Evolutionary conservation across 768 basidiomycete genomes (phyloP).

Genomic region (Leccinum boreale): DNA sequence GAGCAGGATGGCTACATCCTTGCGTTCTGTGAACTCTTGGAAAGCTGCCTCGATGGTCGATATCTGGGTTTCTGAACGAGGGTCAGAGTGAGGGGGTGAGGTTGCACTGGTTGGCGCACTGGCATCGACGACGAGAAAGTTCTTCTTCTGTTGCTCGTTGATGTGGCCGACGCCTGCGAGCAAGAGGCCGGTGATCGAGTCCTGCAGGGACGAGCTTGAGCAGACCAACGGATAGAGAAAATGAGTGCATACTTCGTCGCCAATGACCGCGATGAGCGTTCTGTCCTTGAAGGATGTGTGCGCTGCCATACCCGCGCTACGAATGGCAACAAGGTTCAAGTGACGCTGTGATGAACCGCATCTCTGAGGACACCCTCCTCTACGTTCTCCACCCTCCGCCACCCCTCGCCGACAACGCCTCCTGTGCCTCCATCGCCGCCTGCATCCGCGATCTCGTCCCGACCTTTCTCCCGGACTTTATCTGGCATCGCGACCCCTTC

Average conservation of each 20-base stretch:
- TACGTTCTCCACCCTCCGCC: conserved; percentile 68
- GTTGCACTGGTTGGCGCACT: conserved; percentile 53
- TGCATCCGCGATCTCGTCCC: conserved; percentile 60
- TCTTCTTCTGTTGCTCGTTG: conserved; percentile 90
- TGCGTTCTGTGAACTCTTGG: conserved; percentile 90
- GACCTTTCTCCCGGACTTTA: conserved; percentile 51
- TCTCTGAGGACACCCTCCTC: conserved; percentile 83
- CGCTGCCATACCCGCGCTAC: conserved; percentile 41
- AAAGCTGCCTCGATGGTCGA: conserved; percentile 90
- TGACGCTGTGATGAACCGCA: conserved; percentile 69
- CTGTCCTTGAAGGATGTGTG: conserved; percentile 71
- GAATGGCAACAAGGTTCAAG: conserved; percentile 15
- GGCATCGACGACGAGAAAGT: conserved; percentile 91
- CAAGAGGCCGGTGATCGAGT: conserved; percentile 94
- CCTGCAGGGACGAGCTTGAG: conserved; percentile 46
- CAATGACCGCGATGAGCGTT: conserved; percentile 90
- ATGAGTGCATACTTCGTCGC: conserved; percentile 74
- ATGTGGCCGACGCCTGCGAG: conserved; percentile 95
- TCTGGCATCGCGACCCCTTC: conserved; percentile 86
- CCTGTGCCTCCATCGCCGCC: conserved; percentile 62
- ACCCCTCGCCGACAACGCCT: conserved; percentile 52
- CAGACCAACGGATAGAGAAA: background rate
- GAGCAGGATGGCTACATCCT: conserved; percentile 92
- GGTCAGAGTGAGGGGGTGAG: conserved; percentile 7
- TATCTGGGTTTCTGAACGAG: conserved; percentile 75